Base-by-base conservation (phyloP, 73 alveolate genomes). In the Symbiodinium natans region DNA sequence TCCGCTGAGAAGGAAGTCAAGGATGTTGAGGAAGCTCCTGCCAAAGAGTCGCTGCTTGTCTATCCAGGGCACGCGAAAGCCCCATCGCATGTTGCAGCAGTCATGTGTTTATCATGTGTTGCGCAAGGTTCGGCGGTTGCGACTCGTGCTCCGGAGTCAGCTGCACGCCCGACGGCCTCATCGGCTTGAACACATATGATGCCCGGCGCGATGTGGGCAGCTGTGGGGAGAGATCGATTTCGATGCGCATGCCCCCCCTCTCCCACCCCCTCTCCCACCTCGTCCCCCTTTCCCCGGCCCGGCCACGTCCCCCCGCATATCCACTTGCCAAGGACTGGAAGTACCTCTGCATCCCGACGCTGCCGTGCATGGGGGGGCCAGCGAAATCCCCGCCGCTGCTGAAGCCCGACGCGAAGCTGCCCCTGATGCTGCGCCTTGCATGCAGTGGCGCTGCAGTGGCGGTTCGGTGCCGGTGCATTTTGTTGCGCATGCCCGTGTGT, bases 371-470 rank as follows among this genome's bases (percentile, higher is more conserved):
- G 21, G n/a, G n/a, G n/a, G 71, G 71, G 71, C 73, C 48, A 25
- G 93, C 52, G 93, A 84, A 84, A n/a, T 63, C 93, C 9, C 93
- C 93, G n/a, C 93, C 93, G 25, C 42, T 84, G 39, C 75, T 84
- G 93, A 84, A 84, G 31, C 93, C 93, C 21, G 93, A 84, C 34
- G 73, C 93, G 46, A 84, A 84, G 42, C 93, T 84, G 46, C 93
- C 93, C 13, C 52, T 84, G 93, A 4, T 84, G 74, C 77, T 84
- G 75, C 34, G 77, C n/a, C 71, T 52, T 13, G 68, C 29, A 52
- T 27, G 68, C 68, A 27, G 21, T 52, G 68, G 13, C n/a, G n/a
- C n/a, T n/a, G n/a, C n/a, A n/a, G n/a, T n/a, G n/a, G 68, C 13
- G 13, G 68, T 52, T n/a, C n/a, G n/a, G n/a, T n/a, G n/a, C n/a